A percentile compares a stretch with the other conserved stretches of the same genome.
Evolutionary conservation across 768 basidiomycete species (phyloP).

Genomic region (Boletus sensibilis): DNA sequence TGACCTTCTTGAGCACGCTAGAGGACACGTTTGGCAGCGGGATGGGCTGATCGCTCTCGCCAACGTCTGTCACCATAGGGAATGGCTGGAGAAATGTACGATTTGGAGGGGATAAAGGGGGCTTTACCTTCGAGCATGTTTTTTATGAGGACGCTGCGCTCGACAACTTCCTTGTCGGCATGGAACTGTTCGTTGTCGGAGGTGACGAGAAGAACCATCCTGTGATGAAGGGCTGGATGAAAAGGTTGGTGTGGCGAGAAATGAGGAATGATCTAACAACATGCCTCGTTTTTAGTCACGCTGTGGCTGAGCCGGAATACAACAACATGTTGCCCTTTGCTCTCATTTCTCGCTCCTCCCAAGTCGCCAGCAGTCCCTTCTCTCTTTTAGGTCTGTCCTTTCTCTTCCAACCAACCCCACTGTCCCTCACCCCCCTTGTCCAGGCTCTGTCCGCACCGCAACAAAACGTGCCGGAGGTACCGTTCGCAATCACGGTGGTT

Average conservation of each 20-base stretch:
- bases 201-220: slow-evolving; percentile 84
- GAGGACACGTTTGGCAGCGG: slow-evolving; percentile 94
- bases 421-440: slow-evolving; percentile 1
- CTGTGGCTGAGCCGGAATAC: slow-evolving; percentile 11
- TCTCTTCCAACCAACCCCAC: background rate
- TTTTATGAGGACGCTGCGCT: slow-evolving; percentile 95
- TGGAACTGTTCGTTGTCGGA: slow-evolving; percentile 95
- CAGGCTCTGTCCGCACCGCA: slow-evolving; percentile 81
- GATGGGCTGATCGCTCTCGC: slow-evolving; percentile 91
- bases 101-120: background rate
- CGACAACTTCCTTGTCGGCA: slow-evolving; percentile 91
- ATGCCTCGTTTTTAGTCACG: slow-evolving; percentile 6
- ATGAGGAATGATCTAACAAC: background rate
- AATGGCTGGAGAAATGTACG: background rate
- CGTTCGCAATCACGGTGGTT: slow-evolving; percentile 89
- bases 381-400: slow-evolving; percentile 37
- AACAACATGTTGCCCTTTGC: slow-evolving; percentile 15
- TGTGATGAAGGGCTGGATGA: slow-evolving; percentile 20
- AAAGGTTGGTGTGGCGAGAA: slow-evolving; percentile 2
- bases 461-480: slow-evolving; percentile 97
- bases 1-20: slow-evolving; percentile 88
- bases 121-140: slow-evolving; percentile 95
- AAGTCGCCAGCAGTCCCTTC: slow-evolving; percentile 47
- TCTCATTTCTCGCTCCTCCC: slow-evolving; percentile 45
- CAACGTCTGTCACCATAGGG: slow-evolving; percentile 63